Evolutionary conservation across 495 filamentous ascomycete genomes (phyloP).

Genomic region (Xylaria venustula): DNA sequence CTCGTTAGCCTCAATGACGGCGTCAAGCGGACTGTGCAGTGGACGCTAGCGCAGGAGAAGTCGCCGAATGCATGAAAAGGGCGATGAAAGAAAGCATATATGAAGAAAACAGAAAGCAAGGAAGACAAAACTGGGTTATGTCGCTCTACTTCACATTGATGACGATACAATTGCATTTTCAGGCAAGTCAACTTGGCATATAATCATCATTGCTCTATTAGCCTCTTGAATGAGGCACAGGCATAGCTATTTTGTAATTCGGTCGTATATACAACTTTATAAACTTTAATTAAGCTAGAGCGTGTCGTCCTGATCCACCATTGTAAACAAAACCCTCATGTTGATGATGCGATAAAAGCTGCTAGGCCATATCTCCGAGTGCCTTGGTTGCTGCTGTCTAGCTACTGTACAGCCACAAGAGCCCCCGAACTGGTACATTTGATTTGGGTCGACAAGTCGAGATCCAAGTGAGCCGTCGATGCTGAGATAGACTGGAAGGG

Average conservation of each 20-base stretch:
- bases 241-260: not conserved
- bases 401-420: not conserved
- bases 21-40: constrained; percentile 65
- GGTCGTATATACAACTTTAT: constrained; percentile 7
- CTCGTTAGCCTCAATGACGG: constrained; percentile 74
- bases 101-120: constrained; percentile 1
- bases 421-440: not conserved
- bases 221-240: not conserved
- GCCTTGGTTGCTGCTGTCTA: not conserved
- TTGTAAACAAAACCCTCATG: not conserved
- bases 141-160: constrained; percentile 5
- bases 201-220: not conserved
- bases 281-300: not conserved
- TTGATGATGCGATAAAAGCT: not conserved
- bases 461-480: not conserved
- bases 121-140: constrained; percentile 5
- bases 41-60: constrained; percentile 57
- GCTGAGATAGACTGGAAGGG: not conserved
- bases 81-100: constrained; percentile 1
- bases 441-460: not conserved
- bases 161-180: not conserved
- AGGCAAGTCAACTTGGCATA: not conserved
- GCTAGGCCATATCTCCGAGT: not conserved
- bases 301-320: not conserved
- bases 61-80: constrained; percentile 18